A percentile compares a stretch with the other conserved stretches of the same genome.
Conservation (phyloP, 208 protist genomes). For the Phytomonas sp. region DNA sequence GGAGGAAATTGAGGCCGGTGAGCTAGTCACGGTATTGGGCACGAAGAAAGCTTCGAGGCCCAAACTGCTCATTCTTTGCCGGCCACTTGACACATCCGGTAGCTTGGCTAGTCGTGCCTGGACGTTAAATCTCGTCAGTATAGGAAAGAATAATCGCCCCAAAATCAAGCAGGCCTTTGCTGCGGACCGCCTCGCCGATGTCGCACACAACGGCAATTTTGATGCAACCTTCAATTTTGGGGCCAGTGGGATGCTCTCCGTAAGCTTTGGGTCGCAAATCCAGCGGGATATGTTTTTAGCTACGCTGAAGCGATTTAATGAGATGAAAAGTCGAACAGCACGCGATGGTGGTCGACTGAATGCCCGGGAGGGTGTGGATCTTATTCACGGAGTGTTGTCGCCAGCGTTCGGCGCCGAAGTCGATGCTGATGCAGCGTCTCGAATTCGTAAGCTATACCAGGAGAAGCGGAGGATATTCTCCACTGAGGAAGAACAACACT, state of each 20-base stretch:
- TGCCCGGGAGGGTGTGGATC: conserved; percentile 13
- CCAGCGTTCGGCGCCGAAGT: conserved; percentile 44
- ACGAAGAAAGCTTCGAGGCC: conserved; percentile 30
- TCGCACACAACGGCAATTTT: conserved; percentile 66
- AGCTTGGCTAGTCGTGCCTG: not conserved
- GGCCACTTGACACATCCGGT: conserved; percentile 24
- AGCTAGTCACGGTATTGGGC: conserved; percentile 62
- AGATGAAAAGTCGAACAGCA: conserved; percentile 10
- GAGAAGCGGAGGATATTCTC: conserved; percentile 57
- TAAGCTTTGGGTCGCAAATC: conserved; percentile 83
- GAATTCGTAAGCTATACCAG: conserved; percentile 58
- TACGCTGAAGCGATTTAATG: conserved; percentile 42
- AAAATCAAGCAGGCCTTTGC: conserved; percentile 70
- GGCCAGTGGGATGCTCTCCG: conserved; percentile 67
- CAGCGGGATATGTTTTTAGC: conserved; percentile 86
- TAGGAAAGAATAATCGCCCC: conserved; percentile 22
- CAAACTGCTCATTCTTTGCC: conserved; percentile 47
- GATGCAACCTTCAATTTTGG: conserved; percentile 84
- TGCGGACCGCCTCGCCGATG: conserved; percentile 58
- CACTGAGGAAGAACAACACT: conserved; percentile 60
- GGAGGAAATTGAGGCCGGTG: conserved; percentile 67
- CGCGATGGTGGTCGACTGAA: not conserved
- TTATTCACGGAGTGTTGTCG: conserved; percentile 55
- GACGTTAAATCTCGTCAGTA: conserved; percentile 32
- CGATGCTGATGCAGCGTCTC: conserved; percentile 62